Evolutionary conservation across 2,329 filamentous ascomycete genomes (phyloP).

Genomic region (Sporothrix brasiliensis): DNA sequence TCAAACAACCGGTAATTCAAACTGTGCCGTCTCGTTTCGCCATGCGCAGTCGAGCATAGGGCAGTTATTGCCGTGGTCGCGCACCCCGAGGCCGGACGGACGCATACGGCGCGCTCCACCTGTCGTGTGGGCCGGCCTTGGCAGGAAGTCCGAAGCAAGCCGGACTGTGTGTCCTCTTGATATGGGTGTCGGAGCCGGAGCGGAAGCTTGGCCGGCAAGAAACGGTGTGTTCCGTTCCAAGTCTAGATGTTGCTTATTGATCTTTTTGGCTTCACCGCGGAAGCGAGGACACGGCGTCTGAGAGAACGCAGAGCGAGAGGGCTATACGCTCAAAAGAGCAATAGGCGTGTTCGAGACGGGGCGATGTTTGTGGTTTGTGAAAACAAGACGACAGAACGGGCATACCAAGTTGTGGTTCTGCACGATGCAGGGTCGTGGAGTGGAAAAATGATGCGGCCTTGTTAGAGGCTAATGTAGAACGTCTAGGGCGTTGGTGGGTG

Average conservation of each 20-base stretch:
- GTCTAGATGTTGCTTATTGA: background rate
- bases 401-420: conserved; percentile 27
- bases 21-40: background rate
- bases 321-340: background rate
- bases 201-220: background rate
- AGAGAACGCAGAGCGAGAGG: background rate
- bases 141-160: background rate
- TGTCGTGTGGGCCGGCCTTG: background rate
- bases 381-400: background rate
- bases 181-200: background rate
- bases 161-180: background rate
- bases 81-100: background rate
- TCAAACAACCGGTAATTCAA: background rate
- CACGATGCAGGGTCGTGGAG: background rate
- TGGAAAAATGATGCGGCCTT: conserved; percentile 1
- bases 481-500: conserved; percentile 12
- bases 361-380: background rate
- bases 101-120: background rate
- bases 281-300: background rate
- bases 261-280: background rate
- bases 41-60: conserved; percentile 1
- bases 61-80: background rate
- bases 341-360: background rate
- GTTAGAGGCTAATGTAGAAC: conserved; percentile 26
- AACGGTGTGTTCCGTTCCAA: background rate